Conservation (phyloP, 164 flowering plant genomes). For the Cinnamomum chago region DNA sequence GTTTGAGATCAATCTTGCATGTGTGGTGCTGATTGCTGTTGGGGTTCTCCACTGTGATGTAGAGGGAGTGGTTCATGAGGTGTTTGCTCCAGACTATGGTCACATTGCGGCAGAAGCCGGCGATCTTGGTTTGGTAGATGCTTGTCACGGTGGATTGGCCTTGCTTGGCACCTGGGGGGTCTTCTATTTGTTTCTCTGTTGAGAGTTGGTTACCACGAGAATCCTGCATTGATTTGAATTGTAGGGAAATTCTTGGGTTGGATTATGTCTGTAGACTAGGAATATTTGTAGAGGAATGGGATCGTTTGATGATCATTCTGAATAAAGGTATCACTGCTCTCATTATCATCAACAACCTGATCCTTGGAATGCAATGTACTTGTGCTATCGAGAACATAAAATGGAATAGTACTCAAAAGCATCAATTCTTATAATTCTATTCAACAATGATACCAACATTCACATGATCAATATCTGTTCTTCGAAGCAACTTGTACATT, state of each 20-base stretch:
- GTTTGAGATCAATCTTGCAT: slow-evolving; percentile 86
- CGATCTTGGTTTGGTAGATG: slow-evolving; percentile 38
- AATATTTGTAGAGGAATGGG: neutral
- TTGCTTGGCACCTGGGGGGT: slow-evolving; percentile 13
- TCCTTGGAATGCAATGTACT: neutral
- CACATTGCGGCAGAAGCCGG: slow-evolving; percentile 23
- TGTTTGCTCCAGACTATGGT: slow-evolving; percentile 49
- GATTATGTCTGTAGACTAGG: neutral
- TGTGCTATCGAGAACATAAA: neutral
- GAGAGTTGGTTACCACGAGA: neutral
- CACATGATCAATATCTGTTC: neutral
- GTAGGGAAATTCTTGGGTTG: neutral
- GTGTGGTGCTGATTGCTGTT: slow-evolving; percentile 30
- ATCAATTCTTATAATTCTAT: too few relatives aligned
- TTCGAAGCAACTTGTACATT: neutral
- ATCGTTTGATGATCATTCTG: neutral
- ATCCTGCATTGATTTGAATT: neutral
- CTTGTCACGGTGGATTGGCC: slow-evolving; percentile 36
- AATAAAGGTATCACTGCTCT: too few relatives aligned
- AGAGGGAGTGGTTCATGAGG: slow-evolving; percentile 33
- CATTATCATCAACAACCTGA: neutral
- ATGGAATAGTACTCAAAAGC: too few relatives aligned
- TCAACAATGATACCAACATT: too few relatives aligned
- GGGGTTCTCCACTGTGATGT: slow-evolving; percentile 32
- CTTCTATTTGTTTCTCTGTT: slow-evolving; percentile 18